Conservation (phyloP, 257 asterid species). For the Solanum stenotomum region DNA sequence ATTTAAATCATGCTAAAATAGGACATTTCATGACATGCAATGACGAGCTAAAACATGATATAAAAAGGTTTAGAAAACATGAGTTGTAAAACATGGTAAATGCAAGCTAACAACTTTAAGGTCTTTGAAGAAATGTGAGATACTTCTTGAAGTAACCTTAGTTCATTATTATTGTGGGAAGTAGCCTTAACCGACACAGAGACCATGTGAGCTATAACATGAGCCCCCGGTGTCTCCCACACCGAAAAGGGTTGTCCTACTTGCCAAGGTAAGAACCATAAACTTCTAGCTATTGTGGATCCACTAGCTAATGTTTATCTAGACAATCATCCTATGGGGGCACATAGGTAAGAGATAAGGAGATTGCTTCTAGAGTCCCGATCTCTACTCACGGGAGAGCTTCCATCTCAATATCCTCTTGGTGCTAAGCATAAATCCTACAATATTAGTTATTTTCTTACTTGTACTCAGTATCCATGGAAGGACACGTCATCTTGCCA, state of each 20-base stretch:
- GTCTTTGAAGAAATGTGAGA: too few species aligned
- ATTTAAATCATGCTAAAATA: too few species aligned
- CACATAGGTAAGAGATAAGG: not conserved
- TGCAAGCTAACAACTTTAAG: not conserved
- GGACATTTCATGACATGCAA: not conserved
- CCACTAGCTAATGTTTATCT: not conserved
- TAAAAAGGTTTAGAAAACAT: too few species aligned
- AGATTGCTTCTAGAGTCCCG: too few species aligned
- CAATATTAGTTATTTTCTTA: too few species aligned
- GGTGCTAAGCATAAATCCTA: too few species aligned
- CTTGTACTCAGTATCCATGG: too few species aligned
- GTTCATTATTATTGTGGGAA: not conserved
- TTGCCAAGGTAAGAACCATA: not conserved
- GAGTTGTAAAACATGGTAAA: not conserved
- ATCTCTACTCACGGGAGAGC: too few species aligned
- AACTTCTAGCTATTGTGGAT: not conserved
- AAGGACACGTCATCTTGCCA: too few species aligned
- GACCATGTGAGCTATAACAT: not conserved
- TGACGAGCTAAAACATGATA: too few species aligned
- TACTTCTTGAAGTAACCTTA: not conserved
- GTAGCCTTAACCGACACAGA: not conserved
- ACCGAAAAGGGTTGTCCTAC: not conserved
- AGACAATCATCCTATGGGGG: not conserved
- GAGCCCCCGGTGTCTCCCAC: not conserved
- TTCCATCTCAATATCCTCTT: too few species aligned